Evolutionary conservation across 139 green algal species (phyloP), one percentile per base, ranked within the genome.

Genomic region (Coelastrella sp.): DNA sequence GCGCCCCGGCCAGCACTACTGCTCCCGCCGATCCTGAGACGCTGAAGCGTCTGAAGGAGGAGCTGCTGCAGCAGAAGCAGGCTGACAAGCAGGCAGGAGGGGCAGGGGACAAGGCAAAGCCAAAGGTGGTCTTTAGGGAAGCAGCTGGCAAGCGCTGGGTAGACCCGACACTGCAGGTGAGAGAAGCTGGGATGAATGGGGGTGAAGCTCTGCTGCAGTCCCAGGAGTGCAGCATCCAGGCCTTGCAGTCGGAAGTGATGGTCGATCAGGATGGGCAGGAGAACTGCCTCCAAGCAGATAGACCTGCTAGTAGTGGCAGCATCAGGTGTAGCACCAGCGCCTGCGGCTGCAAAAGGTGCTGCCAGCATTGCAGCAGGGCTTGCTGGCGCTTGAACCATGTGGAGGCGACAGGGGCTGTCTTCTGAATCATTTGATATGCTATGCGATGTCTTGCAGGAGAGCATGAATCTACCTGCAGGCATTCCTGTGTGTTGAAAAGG

Each of bases 121-220:
- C 35, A 35, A 93, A 94, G 22, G 94, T 81, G 4, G 65, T 93
- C 19, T 81, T 96, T 59, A 89, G 94, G 4, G 49, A 93, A 84
- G 94, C 94, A n/a, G 96, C 88, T 19, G 95, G 94, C 4, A 89
- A 84, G 92, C 87, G 63, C 92, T 83, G 78, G 78, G 49, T 83
- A 8, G 78, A 83, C 24, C 63, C 10, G 0, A 66, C 78, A 25
- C n/a, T 61, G 49, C 74, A 81, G 27, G 25, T 60, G 10, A 24
- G 25, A 8, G 87, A 12, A 96, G 95, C 1, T 84, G 96, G 82
- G 4, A 4, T 17, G 14, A 73, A 4, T 17, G 14, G 15, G 65
- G 14, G 14, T 3, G 14, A 73, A 0, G 14, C 14, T 15, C 19
- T 56, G 27, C 73, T 15, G 73, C 73, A 80, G 10, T 22, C 73